phyloP scores from a whole-genome alignment of 306 rosid species.

The Pyrus bretschneideri region DNA sequence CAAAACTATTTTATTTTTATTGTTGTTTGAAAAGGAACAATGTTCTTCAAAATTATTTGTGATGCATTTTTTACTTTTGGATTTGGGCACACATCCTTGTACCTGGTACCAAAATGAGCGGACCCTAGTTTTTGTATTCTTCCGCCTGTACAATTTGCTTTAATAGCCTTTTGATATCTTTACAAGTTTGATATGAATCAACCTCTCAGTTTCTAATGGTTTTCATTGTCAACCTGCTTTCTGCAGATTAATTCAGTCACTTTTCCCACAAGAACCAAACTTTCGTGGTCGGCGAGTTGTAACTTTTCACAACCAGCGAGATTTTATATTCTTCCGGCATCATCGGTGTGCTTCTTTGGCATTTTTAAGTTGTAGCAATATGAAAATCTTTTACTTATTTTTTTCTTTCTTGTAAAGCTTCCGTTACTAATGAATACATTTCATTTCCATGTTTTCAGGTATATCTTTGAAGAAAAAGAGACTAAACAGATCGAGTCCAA shows the following conservation, averaged over 20 bases:
- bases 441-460: constrained; percentile 34
- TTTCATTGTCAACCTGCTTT: constrained; percentile 9
- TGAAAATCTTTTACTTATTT: background rate
- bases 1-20: too few species aligned
- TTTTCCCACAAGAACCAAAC: constrained; percentile 88
- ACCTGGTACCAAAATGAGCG: background rate
- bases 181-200: background rate
- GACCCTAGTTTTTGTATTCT: background rate
- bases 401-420: background rate
- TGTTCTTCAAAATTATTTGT: background rate
- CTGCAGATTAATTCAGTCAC: constrained; percentile 65
- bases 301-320: constrained; percentile 93
- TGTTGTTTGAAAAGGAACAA: too few species aligned
- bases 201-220: constrained; percentile 4
- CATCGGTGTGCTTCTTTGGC: constrained; percentile 49
- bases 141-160: background rate
- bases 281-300: constrained; percentile 84
- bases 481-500: constrained; percentile 39
- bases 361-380: background rate
- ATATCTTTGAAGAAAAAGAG: constrained; percentile 78
- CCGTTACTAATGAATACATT: constrained; percentile 10
- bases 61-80: background rate
- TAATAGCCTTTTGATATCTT: background rate
- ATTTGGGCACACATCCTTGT: background rate
- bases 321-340: constrained; percentile 86